A percentile compares a stretch with the other conserved stretches of the same genome.
Conservation (phyloP, 495 filamentous ascomycete species). For the Margaritispora aquatica region DNA sequence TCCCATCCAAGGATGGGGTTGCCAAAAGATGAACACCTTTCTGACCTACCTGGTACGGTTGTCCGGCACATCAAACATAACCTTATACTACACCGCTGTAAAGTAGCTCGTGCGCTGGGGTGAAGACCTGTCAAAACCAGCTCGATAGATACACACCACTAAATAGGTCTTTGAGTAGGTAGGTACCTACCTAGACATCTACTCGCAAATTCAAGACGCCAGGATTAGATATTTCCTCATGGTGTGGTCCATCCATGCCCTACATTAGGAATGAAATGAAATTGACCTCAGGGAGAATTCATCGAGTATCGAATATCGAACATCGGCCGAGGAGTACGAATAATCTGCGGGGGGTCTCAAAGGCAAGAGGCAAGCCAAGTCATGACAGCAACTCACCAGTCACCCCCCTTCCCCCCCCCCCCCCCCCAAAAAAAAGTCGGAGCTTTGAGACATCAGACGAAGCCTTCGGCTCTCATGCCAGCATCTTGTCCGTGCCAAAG, state of each 20-base stretch:
- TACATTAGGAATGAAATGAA: neutral
- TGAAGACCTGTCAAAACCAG: neutral
- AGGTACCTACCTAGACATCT: no score
- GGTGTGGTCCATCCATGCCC: neutral
- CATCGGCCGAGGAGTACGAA: no score
- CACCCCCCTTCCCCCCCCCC: no score
- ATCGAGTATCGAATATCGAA: no score
- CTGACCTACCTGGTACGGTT: neutral
- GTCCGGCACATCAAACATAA: neutral
- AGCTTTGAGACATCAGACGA: neutral
- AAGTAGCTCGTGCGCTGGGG: neutral
- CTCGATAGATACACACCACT: neutral
- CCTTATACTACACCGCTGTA: neutral
- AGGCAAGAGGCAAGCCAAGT: neutral
- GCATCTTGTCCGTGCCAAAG: neutral
- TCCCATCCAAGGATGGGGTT: neutral
- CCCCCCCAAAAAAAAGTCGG: neutral
- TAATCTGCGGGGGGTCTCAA: no score
- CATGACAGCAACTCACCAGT: neutral
- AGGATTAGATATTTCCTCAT: neutral
- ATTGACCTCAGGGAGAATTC: neutral
- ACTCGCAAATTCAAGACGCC: no score
- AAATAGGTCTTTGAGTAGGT: no score
- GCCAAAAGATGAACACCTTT: neutral
- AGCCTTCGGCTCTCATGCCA: neutral